Conservation (phyloP, 768 basidiomycete species). For the Artomyces pyxidatus region DNA sequence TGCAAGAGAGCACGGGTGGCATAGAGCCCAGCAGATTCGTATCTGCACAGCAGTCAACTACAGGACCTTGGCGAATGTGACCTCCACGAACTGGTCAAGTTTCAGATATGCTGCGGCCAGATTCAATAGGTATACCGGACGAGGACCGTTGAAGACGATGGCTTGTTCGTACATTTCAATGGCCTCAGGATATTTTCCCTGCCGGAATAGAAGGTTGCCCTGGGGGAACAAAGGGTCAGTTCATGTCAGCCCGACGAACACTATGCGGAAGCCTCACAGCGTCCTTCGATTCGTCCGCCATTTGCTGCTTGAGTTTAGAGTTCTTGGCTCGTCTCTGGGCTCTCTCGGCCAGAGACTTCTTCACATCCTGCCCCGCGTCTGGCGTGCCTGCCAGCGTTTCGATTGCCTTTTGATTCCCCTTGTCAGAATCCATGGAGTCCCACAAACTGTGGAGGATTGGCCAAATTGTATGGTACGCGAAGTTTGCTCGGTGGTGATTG, state of each 20-base stretch:
- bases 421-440: too few relatives aligned
- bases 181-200: slow-evolving; percentile 29
- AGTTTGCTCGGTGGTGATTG: too few relatives aligned
- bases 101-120: slow-evolving; percentile 36
- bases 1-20: neutral
- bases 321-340: slow-evolving; percentile 16
- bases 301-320: slow-evolving; percentile 14
- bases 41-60: slow-evolving; percentile 16
- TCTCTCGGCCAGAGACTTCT: slow-evolving; percentile 2
- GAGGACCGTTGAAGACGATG: slow-evolving; percentile 28
- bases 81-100: slow-evolving; percentile 25
- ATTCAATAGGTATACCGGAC: slow-evolving; percentile 33
- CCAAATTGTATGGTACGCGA: too few relatives aligned
- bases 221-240: slow-evolving; percentile 13
- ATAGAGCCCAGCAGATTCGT: slow-evolving; percentile 19
- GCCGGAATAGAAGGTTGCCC: slow-evolving; percentile 38
- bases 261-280: slow-evolving; percentile 15
- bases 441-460: too few relatives aligned
- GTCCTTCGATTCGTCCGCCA: slow-evolving; percentile 24
- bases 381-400: too few relatives aligned
- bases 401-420: too few relatives aligned
- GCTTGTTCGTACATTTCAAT: slow-evolving; percentile 35
- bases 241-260: neutral
- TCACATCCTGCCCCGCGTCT: neutral
- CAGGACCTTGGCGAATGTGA: neutral